Evolutionary conservation across 176 grass and related monocot genomes (phyloP).

Genomic region (Paspalum notatum): DNA sequence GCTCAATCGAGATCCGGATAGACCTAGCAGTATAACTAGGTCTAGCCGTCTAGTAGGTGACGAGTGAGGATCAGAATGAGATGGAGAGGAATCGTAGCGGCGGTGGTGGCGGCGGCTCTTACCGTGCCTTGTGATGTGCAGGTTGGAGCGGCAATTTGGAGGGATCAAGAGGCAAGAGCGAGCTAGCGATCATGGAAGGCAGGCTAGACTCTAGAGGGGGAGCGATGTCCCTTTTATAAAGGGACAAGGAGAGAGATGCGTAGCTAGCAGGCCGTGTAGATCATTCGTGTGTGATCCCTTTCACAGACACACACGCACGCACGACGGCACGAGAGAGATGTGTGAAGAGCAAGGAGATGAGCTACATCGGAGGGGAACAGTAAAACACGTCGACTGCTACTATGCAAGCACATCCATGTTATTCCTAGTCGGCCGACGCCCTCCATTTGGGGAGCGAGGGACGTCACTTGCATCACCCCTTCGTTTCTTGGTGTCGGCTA

Average conservation of each 20-base stretch:
- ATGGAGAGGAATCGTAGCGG: background rate
- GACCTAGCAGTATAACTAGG: background rate
- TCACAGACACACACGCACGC: conserved; percentile 22
- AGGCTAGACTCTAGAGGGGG: conserved; percentile 62
- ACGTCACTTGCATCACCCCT: too few species aligned
- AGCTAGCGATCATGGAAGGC: conserved; percentile 42
- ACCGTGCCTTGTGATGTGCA: conserved; percentile 26
- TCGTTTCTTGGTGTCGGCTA: too few species aligned
- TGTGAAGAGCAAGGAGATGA: conserved; percentile 12
- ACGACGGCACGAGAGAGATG: conserved; percentile 21
- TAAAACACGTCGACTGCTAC: conserved; percentile 58
- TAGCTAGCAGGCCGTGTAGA: conserved; percentile 47
- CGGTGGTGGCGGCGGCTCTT: too few species aligned
- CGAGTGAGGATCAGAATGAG: conserved; percentile 40
- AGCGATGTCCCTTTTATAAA: conserved; percentile 71
- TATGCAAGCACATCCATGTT: conserved; percentile 32
- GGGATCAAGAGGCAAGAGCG: conserved; percentile 31
- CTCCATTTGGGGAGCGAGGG: too few species aligned
- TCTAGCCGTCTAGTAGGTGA: background rate
- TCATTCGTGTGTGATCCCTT: conserved; percentile 55
- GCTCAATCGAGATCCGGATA: conserved; percentile 26
- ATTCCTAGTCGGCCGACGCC: conserved; percentile 13
- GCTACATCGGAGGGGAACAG: conserved; percentile 52
- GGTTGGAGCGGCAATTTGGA: conserved; percentile 40
- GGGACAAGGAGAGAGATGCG: conserved; percentile 45